phyloP scores from a whole-genome alignment of 352 stramenopile genomes.

The Phytophthora podocarpi region DNA sequence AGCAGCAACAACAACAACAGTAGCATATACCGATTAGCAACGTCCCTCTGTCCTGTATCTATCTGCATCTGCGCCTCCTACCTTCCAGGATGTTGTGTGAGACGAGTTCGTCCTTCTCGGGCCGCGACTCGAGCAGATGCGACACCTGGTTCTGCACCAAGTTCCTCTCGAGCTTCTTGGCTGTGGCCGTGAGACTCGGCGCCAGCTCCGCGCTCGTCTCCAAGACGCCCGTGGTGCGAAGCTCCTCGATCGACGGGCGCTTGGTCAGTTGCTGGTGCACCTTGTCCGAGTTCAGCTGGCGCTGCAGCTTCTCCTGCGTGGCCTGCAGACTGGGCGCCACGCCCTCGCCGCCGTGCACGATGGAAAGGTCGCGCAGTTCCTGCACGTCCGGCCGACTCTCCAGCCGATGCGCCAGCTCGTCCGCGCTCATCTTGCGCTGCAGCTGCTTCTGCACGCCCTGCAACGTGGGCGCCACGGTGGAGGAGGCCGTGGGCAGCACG shows the following conservation, averaged over 20 bases:
- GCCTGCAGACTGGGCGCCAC: conserved; percentile 81
- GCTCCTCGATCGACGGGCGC: conserved; percentile 63
- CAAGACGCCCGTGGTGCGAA: conserved; percentile 64
- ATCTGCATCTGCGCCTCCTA: conserved; percentile 32
- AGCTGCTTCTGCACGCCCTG: conserved; percentile 80
- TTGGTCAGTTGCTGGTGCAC: conserved; percentile 77
- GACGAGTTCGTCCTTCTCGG: conserved; percentile 81
- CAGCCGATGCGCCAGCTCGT: conserved; percentile 71
- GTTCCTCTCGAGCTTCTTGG: conserved; percentile 80
- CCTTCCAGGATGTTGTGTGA: conserved; percentile 75
- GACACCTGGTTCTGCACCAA: conserved; percentile 84
- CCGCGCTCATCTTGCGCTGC: conserved; percentile 73
- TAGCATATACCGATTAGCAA: not conserved
- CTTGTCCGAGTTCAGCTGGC: conserved; percentile 76
- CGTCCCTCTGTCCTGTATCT: not conserved
- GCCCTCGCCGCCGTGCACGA: conserved; percentile 62
- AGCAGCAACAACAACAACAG: not conserved
- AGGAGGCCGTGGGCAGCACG: conserved; percentile 47
- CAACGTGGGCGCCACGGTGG: conserved; percentile 56
- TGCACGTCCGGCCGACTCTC: conserved; percentile 75
- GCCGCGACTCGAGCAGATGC: conserved; percentile 76
- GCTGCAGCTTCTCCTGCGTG: conserved; percentile 78
- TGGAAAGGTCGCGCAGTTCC: conserved; percentile 73
- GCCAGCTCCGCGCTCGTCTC: conserved; percentile 66
- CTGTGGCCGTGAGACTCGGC: conserved; percentile 67